Base-by-base conservation (phyloP, 805 yeast genomes). In the Novakomyces olei region DNA sequence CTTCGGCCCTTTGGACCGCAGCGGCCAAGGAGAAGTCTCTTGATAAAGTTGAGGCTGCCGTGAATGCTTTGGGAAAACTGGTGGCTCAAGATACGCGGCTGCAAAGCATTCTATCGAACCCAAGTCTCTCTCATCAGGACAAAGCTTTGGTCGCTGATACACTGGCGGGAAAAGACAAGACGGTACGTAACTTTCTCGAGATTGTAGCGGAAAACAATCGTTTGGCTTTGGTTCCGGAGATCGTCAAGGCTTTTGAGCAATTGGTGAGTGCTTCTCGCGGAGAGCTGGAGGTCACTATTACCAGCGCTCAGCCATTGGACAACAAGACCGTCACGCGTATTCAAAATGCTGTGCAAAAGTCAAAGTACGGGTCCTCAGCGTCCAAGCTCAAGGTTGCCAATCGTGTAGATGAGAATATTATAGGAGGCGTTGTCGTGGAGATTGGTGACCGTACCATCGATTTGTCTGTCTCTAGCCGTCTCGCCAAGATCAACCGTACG, bases 371-470 rank as follows among this genome's bases (percentile, higher is more conserved):
- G 45, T 57, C 63, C 36, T 85, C 79, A 48, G 76, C 83, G 67
- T 23, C 25, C 14, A 69, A 85, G 47, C 69, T 88, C 56, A 74
- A 75, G 63, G 62, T 88, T 46, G 60, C 69, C 45, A 85, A 81
- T 65, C 64, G 63, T 42, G 36, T 85, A 41, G 72, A 80, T 62
- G 79, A 93, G 42, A 88, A 76, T 43, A 78, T 88, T 53, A 65
- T 78, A 55, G 98, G 98, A 52, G 98, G 98, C 49, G 69, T 88
- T 55, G 62, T 88, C 45, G 92, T 88, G 39, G 93, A 83, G 60
- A 79, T 88, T 48, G 94, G 85, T 51, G 98, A 85, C 64, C 79
- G 75, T 59, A 83, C 96, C 41, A 93, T 81, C 48, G 98, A 88
- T 61, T 67, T 85, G 55, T 74, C 92, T 38, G 69, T 88, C 45